phyloP scores from a whole-genome alignment of 176 grass and related monocot species.

The Triticum aestivum region IWGSC_CS_RefSeq_v2.1 NC_057798.1:19519859-19520358 shows the following conservation, averaged over 20 bases:
- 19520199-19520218: background rate
- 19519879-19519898: background rate
- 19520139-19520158: conserved; percentile 5
- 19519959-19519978: conserved; percentile 34
- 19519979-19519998: conserved; percentile 53
- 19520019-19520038: background rate
- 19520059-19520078: background rate
- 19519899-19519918: background rate
- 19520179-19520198: background rate
- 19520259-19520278: no score
- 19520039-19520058: background rate
- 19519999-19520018: conserved; percentile 21
- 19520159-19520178: fast-evolving
- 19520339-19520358: no score
- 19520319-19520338: no score
- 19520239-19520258: background rate
- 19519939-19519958: background rate
- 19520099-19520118: background rate
- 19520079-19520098: background rate
- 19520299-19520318: no score
- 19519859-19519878: no score
- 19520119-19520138: background rate
- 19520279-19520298: no score
- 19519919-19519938: background rate
- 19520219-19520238: background rate